Percentiles rank a stretch among this genome's conserved stretches.
Evolutionary conservation across 192 early-diverging fungal species (phyloP).

Genomic region (Coemansia sp.): DNA sequence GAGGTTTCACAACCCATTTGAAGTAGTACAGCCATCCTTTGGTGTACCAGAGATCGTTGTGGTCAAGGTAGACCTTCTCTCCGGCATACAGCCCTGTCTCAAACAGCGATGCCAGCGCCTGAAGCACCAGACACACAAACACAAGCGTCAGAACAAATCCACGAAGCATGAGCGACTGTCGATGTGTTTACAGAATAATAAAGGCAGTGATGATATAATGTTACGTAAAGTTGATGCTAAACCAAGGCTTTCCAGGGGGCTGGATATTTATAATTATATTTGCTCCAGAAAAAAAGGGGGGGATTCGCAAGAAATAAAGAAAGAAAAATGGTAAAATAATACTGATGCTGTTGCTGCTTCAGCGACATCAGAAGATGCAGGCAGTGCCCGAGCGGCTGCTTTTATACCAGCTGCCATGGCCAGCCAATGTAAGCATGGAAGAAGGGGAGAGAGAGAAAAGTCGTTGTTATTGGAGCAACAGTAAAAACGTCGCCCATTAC

Average conservation of each 20-base stretch:
- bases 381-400: neutral
- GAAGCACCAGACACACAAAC: slow-evolving; percentile 30
- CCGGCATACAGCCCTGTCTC: slow-evolving; percentile 51
- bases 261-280: too few species aligned
- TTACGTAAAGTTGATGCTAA: neutral
- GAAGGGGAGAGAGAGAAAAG: neutral
- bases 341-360: neutral
- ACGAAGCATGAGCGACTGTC: slow-evolving; percentile 20
- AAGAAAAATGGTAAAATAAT: neutral
- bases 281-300: neutral
- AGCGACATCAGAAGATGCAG: neutral
- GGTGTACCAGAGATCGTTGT: slow-evolving; percentile 47
- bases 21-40: slow-evolving; percentile 54
- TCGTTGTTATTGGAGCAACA: neutral
- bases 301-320: neutral
- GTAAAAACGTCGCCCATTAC: neutral
- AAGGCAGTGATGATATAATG: neutral
- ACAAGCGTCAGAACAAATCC: slow-evolving; percentile 32
- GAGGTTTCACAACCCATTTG: slow-evolving; percentile 54
- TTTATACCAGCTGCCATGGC: neutral
- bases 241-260: too few species aligned
- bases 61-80: slow-evolving; percentile 44
- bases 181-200: neutral
- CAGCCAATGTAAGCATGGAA: neutral
- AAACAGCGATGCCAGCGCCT: slow-evolving; percentile 39